These are phyloP conservation scores for Trichoderma pleuroti DNA, from an alignment of 2,329 filamentous ascomycete species.

Conservation along the genomic window DNA sequence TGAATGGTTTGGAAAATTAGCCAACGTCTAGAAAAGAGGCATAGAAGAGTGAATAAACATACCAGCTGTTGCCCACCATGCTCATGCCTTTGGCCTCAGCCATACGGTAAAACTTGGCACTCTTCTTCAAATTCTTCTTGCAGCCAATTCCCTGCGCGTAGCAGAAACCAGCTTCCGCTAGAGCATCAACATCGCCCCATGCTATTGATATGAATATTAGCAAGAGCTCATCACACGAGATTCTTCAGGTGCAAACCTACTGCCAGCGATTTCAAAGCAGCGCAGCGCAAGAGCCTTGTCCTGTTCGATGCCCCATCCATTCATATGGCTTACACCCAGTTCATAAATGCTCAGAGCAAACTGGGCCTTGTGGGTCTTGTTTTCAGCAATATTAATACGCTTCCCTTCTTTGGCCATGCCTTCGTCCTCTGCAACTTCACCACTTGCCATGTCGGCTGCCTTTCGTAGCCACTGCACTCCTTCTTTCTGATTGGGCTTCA, in stretches of 20 bases:
- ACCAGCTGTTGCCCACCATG: constrained; percentile 99
- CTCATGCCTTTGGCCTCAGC: constrained; percentile 92
- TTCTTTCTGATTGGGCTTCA: constrained; percentile 86
- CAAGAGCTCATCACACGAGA: neutral
- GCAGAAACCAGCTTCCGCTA: constrained; percentile 93
- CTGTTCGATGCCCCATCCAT: constrained; percentile 95
- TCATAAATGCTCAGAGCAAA: constrained; percentile 96
- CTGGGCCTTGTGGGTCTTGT: constrained; percentile 82
- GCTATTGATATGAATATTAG: constrained; percentile 41
- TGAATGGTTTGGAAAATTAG: constrained; percentile 34
- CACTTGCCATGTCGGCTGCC: constrained; percentile 77
- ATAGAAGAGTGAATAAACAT: constrained; percentile 39
- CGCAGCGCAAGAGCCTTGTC: constrained; percentile 83
- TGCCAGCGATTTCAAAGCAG: constrained; percentile 94
- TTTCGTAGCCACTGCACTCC: constrained; percentile 90
- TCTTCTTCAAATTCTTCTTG: constrained; percentile 95
- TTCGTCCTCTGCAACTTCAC: constrained; percentile 82
- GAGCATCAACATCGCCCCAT: constrained; percentile 93
- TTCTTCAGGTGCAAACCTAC: constrained; percentile 43
- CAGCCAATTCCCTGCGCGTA: constrained; percentile 91
- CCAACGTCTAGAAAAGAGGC: neutral
- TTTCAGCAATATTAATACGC: constrained; percentile 62
- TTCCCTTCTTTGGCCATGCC: constrained; percentile 61
- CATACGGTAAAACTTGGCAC: constrained; percentile 82
- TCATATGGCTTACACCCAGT: constrained; percentile 93